Base-by-base conservation (phyloP, 805 yeast genomes). In the Spathaspora passalidarum region DNA sequence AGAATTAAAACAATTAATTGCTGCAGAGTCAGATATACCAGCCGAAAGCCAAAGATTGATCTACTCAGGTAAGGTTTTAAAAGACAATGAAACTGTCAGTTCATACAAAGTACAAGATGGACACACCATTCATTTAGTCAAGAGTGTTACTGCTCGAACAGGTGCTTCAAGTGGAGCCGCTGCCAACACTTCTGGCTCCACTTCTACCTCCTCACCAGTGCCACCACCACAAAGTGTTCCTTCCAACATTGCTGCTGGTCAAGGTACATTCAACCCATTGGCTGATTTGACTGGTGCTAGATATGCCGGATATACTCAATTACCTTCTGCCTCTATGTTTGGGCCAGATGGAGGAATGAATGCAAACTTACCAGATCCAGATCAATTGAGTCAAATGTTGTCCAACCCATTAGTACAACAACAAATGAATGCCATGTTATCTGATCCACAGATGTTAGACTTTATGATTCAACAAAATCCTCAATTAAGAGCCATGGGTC, bases 301-400 rank as follows among this genome's bases (percentile, higher is more conserved):
- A 45, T 94, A 90, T 60, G 97, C 98, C 2, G 99, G 99, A 1
- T 83, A 81, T 56, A 79, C 90, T 6, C 91, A 89, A 56, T 73
- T 94, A 65, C 98, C 99, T 4, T 77, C 87, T 2, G 88, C 89
- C 1, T 80, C 84, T 39, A 79, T 88, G 86, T 90, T 92, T 69
- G 97, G 97, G 1, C 91, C 96, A 21, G 97, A 91, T 63, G 96
- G 96, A 35, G 98, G 97, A 14, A 80, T 86, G 88, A 83, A 83
- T 37, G 53, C 56, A 11, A 80, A 78, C 39, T 69, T 84, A 56
- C 91, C 96, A 10, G 82, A 81, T 55, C 86, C 88, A 40, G 91
- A 85, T 42, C 90, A 87, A 50, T 61, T 92, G 66, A 71, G 80
- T 29, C 72, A 76, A 45, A 81, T 88, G 86, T 75, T 94, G 84